Base-by-base conservation (phyloP, 1,284 basidiomycete species). In the Ceratobasidium sp. region DNA sequence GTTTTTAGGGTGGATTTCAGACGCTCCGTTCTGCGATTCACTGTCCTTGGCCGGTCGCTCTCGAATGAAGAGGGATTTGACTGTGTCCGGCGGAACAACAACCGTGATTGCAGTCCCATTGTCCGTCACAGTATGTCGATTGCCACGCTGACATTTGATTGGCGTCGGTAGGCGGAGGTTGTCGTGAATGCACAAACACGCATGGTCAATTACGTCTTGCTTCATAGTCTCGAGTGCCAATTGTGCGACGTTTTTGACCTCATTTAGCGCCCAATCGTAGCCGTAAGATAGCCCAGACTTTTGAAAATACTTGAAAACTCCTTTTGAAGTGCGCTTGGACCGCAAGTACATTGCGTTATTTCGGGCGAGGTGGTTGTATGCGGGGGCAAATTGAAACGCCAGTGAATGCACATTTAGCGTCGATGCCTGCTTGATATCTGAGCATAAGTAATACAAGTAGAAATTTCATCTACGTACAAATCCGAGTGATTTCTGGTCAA, bases 41-140 rank as follows among this genome's bases (percentile, higher is more conserved):
- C n/a, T 53, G n/a, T 9, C n/a, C 9, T 11, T 22, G 51, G 14
- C 51, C 9, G 51, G 51, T 15, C 11, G 9, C 17, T 63, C 60
- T 27, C 47, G 22, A 19, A 63, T 36, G 22, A 63, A 63, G 19
- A 63, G 19, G 22, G 15, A 5, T 24, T 63, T 63, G n/a, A 63
- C 60, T 6, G 6, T 15, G 27, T 63, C 60, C 4, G 60, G 60
- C 7, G 47, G 14, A n/a, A 19, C 11, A 44, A 63, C 60, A 14
- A 63, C 60, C 22, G 60, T 63, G 36, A 63, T 63, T 41, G 60
- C 60, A 17, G 60, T 63, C 7, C 60, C 41, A n/a, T 63, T 63
- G 22, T 63, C 41, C 8, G 60, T 63, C 22, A 63, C 60, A 44
- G 60, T 63, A 24, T 63, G 60, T 7, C 60, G 41, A 27, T 63